Base-by-base conservation (phyloP, 23 red algal species). In the Gracilariopsis chorda region DNA sequence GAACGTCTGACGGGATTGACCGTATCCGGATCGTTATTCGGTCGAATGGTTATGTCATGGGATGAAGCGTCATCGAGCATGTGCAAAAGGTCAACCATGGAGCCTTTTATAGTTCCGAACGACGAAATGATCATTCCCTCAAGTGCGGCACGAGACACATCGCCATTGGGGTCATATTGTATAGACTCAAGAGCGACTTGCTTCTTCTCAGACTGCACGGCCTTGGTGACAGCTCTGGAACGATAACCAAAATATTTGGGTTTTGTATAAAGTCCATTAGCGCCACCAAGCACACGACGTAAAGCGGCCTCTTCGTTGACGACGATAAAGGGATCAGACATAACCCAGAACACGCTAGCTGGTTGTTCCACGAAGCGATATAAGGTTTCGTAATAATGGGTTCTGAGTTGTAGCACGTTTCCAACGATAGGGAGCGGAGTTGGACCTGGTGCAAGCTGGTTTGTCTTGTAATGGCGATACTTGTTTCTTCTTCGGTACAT, bases 241-340 rank as follows among this genome's bases (percentile, higher is more conserved):
- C 93, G 88, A 67, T 98, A 98, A 35, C 96, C 96, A 86, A 98
- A 98, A 79, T 98, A 98, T 48, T 80, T 88, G 58, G 96, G 96
- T 60, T 98, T 98, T 29, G 57, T 60, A 53, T 94, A 98, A 43
- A 82, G 48, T 23, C 95, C 95, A 53, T 78, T 84, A 35, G 78
- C 78, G 25, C 93, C 90, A 29, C 87, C 83, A 30, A 92, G 62
- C 25, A 98, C 96, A 51, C 72, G 74, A 32, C 92, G 82, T 14
- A 98, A 88, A 9, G 65, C 71, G 1, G 58, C 12, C 14, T 80
- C 77, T 56, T 95, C 96, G 20, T 91, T 95, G 3, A 98, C 82
- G 7, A 98, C 92, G 29, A 98, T 48, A 45, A 98, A 95, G 2
- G 96, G 96, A 46, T 90, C 88, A 44, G 88, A 86, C 20, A 77